phyloP scores from a whole-genome alignment of 1,139 yeast species.

The Williopsis jadinii region DNA sequence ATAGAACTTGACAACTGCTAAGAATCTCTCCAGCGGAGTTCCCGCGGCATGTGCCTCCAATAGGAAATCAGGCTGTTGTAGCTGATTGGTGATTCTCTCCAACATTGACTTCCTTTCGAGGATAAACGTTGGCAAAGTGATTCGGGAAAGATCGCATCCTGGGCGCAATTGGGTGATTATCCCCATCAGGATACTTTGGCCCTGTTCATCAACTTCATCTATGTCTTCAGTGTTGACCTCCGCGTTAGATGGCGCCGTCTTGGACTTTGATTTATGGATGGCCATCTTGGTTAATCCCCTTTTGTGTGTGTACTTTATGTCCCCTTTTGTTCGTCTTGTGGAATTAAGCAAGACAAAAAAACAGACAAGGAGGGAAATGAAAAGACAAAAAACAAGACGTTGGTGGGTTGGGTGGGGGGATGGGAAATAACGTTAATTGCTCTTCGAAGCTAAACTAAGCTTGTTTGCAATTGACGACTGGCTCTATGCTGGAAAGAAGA shows the following conservation, averaged over 20 bases:
- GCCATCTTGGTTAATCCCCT: too few species aligned
- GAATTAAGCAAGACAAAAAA: too few species aligned
- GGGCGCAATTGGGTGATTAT: constrained; percentile 89
- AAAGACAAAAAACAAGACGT: too few species aligned
- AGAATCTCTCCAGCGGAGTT: constrained; percentile 62
- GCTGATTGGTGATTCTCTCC: constrained; percentile 86
- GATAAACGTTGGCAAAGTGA: constrained; percentile 91
- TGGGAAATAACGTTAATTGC: too few species aligned
- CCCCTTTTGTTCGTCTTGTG: too few species aligned
- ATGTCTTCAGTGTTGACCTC: constrained; percentile 50
- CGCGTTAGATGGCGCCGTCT: background rate
- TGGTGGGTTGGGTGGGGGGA: too few species aligned
- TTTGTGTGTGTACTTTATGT: too few species aligned
- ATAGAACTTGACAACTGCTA: constrained; percentile 78
- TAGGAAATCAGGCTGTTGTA: constrained; percentile 74
- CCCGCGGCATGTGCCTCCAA: constrained; percentile 55
- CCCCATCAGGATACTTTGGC: constrained; percentile 77
- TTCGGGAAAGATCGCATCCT: constrained; percentile 83
- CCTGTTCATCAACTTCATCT: constrained; percentile 87
- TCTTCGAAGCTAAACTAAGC: too few species aligned
- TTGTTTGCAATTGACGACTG: too few species aligned
- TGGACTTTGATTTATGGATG: too few species aligned
- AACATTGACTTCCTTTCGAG: constrained; percentile 93
- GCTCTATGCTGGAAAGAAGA: too few species aligned
- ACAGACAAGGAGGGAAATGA: too few species aligned